A percentile compares a stretch with the other conserved stretches of the same genome.
These are phyloP conservation scores for Phytophthora ramorum DNA, from an alignment of 352 stramenopile genomes.

Conservation along the genomic window DNA sequence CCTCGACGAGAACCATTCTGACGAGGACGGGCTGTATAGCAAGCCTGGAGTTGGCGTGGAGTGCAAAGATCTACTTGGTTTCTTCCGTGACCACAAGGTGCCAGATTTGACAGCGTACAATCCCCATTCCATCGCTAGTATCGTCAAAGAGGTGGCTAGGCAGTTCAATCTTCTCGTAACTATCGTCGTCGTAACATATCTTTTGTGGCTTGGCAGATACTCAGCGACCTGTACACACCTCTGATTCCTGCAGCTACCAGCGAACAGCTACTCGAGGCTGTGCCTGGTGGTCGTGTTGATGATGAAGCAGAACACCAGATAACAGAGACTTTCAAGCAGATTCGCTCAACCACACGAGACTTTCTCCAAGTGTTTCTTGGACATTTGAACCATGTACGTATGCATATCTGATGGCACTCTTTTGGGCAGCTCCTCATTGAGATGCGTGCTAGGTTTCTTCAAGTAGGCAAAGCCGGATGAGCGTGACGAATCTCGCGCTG, in stretches of 20 bases:
- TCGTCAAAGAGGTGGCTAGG: conserved; percentile 52
- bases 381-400: conserved; percentile 55
- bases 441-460: conserved; percentile 41
- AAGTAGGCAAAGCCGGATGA: conserved; percentile 50
- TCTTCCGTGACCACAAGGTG: conserved; percentile 20
- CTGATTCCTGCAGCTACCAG: conserved; percentile 49
- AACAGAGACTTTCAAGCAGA: conserved; percentile 41
- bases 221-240: conserved; percentile 48
- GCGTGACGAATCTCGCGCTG: conserved; percentile 44
- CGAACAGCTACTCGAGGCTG: conserved; percentile 44
- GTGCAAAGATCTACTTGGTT: conserved; percentile 35
- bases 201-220: conserved; percentile 27
- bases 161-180: background rate
- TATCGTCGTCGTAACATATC: background rate
- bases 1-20: conserved; percentile 48
- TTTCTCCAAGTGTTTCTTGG: conserved; percentile 59
- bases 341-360: conserved; percentile 43
- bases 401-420: background rate
- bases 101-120: conserved; percentile 49
- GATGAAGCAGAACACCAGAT: conserved; percentile 22
- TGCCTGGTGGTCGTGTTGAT: conserved; percentile 1
- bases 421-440: background rate
- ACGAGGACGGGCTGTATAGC: conserved; percentile 62
- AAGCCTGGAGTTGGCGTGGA: conserved; percentile 34
- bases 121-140: conserved; percentile 51